Percentiles rank a stretch among this genome's conserved stretches.
phyloP scores from a whole-genome alignment of 2,329 filamentous ascomycete species.

The Lasiodiplodia sp. region DNA sequence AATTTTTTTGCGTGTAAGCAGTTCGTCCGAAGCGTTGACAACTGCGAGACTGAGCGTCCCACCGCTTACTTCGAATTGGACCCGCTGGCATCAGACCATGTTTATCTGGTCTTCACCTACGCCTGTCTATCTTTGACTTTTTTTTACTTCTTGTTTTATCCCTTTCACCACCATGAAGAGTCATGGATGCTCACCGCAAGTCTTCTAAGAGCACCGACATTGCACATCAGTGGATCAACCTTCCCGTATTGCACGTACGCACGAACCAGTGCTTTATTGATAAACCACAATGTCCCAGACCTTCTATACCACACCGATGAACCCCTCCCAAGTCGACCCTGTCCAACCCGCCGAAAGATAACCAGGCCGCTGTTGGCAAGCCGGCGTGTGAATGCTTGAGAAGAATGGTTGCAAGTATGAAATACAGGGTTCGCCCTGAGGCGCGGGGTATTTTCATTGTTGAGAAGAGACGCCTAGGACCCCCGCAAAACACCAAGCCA shows the following conservation, averaged over 20 bases:
- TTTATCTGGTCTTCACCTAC: background rate
- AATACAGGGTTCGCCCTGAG: background rate
- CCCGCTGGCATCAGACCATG: background rate
- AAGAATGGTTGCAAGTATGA: background rate
- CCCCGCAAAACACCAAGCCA: background rate
- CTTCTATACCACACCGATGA: constrained; percentile 1
- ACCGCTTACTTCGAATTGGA: background rate
- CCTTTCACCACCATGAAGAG: constrained; percentile 1
- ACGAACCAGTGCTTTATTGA: constrained; percentile 12
- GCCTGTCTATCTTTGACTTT: background rate
- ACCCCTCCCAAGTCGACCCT: background rate
- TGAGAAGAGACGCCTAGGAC: constrained; percentile 13
- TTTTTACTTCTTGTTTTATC: background rate
- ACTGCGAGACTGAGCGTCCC: background rate
- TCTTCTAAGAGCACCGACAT: constrained; percentile 4
- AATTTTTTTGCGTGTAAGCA: background rate
- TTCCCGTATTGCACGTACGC: background rate
- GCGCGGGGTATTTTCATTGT: constrained; percentile 14
- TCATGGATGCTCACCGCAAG: constrained; percentile 10
- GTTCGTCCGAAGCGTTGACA: background rate
- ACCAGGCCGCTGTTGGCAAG: background rate
- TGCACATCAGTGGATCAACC: constrained; percentile 15
- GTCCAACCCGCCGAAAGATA: background rate
- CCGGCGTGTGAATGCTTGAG: background rate
- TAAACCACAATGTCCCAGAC: constrained; percentile 7